phyloP scores from a whole-genome alignment of 208 protist species.

The Angomonas deanei region DNA sequence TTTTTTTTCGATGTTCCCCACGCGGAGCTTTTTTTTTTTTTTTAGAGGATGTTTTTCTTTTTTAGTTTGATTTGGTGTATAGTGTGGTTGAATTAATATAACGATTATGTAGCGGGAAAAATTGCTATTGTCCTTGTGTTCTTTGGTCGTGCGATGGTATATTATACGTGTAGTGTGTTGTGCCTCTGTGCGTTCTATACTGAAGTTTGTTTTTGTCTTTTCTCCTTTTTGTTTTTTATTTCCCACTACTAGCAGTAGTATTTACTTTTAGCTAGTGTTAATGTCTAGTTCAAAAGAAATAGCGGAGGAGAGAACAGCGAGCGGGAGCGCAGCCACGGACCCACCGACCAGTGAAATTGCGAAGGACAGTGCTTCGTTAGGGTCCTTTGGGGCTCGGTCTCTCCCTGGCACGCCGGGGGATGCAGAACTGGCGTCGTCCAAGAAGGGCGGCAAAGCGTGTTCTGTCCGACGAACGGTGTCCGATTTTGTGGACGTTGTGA shows the following conservation, averaged over 20 bases:
- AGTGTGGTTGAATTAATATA: background rate
- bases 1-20: background rate
- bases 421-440: no score
- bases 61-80: constrained; percentile 2
- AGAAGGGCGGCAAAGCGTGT: no score
- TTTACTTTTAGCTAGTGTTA: no score
- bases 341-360: background rate
- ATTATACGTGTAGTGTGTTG: no score
- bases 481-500: constrained; percentile 33
- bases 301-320: no score
- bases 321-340: background rate
- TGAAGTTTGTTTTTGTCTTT: constrained; percentile 3
- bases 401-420: background rate
- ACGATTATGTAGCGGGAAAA: no score
- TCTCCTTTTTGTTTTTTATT: background rate
- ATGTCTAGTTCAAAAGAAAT: background rate
- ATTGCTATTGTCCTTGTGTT: no score
- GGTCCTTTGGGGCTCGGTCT: background rate
- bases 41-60: constrained; percentile 10
- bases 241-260: background rate
- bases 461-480: no score
- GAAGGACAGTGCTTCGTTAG: background rate
- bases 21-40: background rate
- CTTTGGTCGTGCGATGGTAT: no score
- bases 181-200: no score